Percentiles rank a stretch among this genome's conserved stretches.
Evolutionary conservation across 140 eudicot species (phyloP).

Genomic region (Anethum foeniculum): DNA sequence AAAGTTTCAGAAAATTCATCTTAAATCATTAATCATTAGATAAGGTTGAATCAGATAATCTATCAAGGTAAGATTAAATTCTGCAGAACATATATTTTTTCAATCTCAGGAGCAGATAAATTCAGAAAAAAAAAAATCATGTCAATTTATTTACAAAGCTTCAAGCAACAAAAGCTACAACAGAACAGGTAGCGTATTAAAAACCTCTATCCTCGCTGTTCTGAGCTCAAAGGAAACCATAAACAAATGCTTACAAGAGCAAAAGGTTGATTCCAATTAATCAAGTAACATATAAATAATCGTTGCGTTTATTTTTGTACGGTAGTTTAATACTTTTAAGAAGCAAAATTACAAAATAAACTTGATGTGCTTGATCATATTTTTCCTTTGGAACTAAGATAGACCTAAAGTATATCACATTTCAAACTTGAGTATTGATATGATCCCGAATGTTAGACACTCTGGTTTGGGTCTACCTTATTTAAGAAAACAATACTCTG

Average conservation of each 20-base stretch:
- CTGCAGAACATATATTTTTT: background rate
- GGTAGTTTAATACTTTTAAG: background rate
- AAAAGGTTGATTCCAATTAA: background rate
- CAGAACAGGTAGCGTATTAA: background rate
- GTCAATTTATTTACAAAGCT: background rate
- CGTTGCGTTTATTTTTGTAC: background rate
- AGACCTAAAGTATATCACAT: background rate
- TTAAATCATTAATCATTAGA: background rate
- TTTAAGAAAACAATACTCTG: background rate
- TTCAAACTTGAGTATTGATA: background rate
- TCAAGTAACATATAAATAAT: background rate
- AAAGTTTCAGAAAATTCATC: background rate
- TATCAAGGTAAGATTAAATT: background rate
- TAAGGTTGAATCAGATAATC: background rate
- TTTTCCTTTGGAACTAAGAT: background rate
- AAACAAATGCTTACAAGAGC: conserved; percentile 1
- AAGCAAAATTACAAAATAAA: background rate
- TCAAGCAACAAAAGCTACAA: background rate
- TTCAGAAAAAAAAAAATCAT: background rate
- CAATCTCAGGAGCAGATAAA: background rate
- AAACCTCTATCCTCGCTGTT: background rate
- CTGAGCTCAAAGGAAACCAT: background rate
- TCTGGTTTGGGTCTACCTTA: background rate
- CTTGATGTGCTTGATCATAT: background rate
- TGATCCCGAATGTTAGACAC: background rate